Base-by-base conservation (phyloP, 768 basidiomycete genomes). In the Lactarius evosmus region DNA sequence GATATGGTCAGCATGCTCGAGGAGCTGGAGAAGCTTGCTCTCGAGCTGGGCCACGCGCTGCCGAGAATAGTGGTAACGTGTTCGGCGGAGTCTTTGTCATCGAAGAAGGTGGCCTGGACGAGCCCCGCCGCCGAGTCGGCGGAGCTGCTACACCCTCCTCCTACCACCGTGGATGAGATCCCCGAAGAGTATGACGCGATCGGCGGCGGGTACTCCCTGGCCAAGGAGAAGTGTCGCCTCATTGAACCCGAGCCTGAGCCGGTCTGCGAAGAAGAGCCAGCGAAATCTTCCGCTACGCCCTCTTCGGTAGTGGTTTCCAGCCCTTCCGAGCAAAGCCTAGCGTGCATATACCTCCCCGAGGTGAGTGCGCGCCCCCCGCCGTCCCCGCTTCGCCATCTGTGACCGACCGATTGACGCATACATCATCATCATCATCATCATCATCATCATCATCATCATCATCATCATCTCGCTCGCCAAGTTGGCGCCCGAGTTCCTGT, bases 1-100 rank as follows among this genome's bases (percentile, higher is more conserved):
- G 65, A 66, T 29, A 66, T 66, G 67, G 57, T 68, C 11, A 55
- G 32, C 44, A 68, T 66, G 60, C 58, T 68, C 22, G 67, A 68
- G 38, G 67, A 68, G 36, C 61, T 68, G 3, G 67, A 68, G 57
- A 58, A 55, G 19, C 61, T 68, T 16, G 67, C 65, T 1, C 32
- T 49, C 29, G 67, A 68, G 36, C 57, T 68, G 19, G 57, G 60
- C 41, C 56, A 66, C 58, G 33, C 58, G 22, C 46, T 68, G 5
- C 67, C 67, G 29, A 56, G 34, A 44, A 68, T 68, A 40, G 67
- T 68, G 19, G 58, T 68, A 53, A 68, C 65, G 22, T 61, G 50
- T 27, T 68, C 67, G 2, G 49, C 58, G 16, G 60, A 66, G 51
- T 68, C 67, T 29, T 12, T 68, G 4, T 41, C 49, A 25, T 30